Percentiles rank a stretch among this genome's conserved stretches.
Evolutionary conservation across 768 basidiomycete species (phyloP).

Genomic region (Termitomyces sp.): DNA sequence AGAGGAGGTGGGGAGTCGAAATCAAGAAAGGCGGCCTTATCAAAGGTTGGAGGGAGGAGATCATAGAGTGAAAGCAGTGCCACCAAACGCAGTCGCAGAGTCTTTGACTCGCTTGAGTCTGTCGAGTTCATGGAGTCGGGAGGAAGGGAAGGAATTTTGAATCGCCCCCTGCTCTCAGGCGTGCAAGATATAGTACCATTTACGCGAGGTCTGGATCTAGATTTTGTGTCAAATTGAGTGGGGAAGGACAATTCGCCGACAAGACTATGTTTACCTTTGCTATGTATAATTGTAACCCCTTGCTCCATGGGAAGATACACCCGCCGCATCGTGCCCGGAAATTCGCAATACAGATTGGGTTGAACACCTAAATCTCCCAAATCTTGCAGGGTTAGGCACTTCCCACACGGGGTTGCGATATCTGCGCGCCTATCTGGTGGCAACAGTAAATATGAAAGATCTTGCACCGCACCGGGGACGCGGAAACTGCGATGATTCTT

Average conservation of each 20-base stretch:
- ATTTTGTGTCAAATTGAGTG: conserved; percentile 2
- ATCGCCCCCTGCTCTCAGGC: background rate
- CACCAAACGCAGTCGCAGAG: conserved; percentile 13
- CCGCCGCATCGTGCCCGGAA: background rate
- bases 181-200: background rate
- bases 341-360: background rate
- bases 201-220: conserved; percentile 2
- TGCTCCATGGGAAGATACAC: background rate
- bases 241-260: conserved; percentile 8
- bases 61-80: conserved; percentile 18
- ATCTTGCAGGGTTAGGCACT: background rate
- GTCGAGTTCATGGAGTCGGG: background rate
- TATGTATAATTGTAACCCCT: background rate
- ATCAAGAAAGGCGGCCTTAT: conserved; percentile 13
- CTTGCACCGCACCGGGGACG: background rate
- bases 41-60: conserved; percentile 16
- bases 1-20: conserved; percentile 16
- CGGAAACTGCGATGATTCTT: conserved; percentile 5
- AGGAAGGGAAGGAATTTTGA: background rate
- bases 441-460: background rate
- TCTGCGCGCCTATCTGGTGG: background rate
- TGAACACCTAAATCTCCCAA: background rate
- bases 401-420: conserved; percentile 6
- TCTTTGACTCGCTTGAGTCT: conserved; percentile 12
- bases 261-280: background rate